A percentile compares a stretch with the other conserved stretches of the same genome.
phyloP scores from a whole-genome alignment of 495 filamentous ascomycete genomes.

The Corynascus novoguineensis region DNA sequence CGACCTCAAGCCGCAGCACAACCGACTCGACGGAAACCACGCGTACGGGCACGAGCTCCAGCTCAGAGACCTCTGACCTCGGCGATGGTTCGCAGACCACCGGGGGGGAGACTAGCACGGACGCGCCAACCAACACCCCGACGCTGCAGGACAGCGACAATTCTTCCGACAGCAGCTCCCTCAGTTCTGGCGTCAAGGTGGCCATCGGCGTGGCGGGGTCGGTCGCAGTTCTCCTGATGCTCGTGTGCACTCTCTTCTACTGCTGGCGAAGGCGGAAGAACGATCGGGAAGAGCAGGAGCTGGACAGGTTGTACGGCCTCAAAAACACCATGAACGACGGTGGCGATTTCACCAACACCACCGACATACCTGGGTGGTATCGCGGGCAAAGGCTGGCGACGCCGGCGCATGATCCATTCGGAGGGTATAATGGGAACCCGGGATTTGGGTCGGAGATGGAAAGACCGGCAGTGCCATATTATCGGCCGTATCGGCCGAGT shows the following conservation, averaged over 20 bases:
- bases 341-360: constrained; percentile 11
- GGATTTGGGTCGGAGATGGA: constrained; percentile 6
- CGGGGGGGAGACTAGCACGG: background rate
- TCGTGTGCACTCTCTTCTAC: constrained; percentile 21
- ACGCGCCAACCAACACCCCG: background rate
- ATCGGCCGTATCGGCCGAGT: constrained; percentile 20
- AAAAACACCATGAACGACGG: constrained; percentile 13
- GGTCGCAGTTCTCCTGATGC: constrained; percentile 12
- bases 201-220: constrained; percentile 24
- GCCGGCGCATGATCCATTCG: constrained; percentile 15
- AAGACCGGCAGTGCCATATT: constrained; percentile 13
- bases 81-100: constrained; percentile 4
- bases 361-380: constrained; percentile 31
- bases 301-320: constrained; percentile 28
- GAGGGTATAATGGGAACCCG: background rate
- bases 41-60: background rate
- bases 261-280: constrained; percentile 22
- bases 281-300: constrained; percentile 25
- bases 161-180: background rate
- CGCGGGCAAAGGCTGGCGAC: constrained; percentile 23
- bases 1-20: background rate
- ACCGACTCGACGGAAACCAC: background rate
- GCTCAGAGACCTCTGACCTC: constrained; percentile 14
- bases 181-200: constrained; percentile 18
- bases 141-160: background rate